phyloP scores from a whole-genome alignment of 306 rosid genomes.

The Vigna radiata region DNA sequence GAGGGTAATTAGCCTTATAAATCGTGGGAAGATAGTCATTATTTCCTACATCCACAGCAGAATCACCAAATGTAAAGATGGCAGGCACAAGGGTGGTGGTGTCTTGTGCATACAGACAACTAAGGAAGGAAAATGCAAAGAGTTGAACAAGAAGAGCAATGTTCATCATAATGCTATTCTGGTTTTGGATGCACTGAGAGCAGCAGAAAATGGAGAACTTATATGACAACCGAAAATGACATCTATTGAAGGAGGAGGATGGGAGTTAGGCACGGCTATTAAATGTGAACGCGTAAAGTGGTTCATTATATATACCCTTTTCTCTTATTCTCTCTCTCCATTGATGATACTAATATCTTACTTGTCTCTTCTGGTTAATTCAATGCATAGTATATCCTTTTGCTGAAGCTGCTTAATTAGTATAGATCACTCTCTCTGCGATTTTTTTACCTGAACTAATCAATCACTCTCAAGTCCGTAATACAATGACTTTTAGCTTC shows the following conservation, averaged over 20 bases:
- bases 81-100: constrained; percentile 89
- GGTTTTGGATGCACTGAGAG: constrained; percentile 30
- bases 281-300: constrained; percentile 54
- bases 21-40: constrained; percentile 80
- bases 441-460: not conserved
- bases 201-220: constrained; percentile 12
- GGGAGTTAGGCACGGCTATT: constrained; percentile 67
- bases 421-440: not conserved
- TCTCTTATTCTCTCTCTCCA: not conserved
- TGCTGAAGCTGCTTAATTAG: not conserved
- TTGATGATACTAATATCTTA: not conserved
- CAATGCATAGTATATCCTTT: not conserved
- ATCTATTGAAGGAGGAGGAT: constrained; percentile 66
- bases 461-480: not conserved
- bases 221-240: constrained; percentile 51
- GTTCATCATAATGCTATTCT: constrained; percentile 51
- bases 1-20: constrained; percentile 90
- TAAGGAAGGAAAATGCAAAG: constrained; percentile 47
- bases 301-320: not conserved
- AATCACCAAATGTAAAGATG: constrained; percentile 86
- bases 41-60: constrained; percentile 91
- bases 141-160: constrained; percentile 51
- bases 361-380: constrained; percentile 28
- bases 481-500: constrained; percentile 27
- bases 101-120: constrained; percentile 68